These are phyloP conservation scores for Didymella keratinophila DNA, from an alignment of 2,329 filamentous ascomycete species.

Conservation along the genomic window DNA sequence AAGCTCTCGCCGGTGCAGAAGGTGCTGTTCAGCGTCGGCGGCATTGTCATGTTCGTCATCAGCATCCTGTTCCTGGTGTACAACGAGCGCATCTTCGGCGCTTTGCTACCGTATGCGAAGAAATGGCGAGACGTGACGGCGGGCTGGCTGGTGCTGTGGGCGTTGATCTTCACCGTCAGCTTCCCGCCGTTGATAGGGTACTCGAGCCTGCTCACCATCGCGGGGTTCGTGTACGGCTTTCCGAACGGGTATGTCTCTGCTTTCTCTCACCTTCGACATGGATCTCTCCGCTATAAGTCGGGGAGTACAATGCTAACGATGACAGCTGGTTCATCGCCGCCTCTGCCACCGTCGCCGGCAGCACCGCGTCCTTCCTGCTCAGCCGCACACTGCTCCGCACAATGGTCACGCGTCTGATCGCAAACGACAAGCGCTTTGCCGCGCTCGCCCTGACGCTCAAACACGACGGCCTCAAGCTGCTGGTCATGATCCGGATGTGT, in stretches of 20 bases:
- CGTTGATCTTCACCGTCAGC: slow-evolving; percentile 75
- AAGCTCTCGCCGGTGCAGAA: slow-evolving; percentile 69
- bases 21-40: slow-evolving; percentile 62
- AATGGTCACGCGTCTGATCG: slow-evolving; percentile 82
- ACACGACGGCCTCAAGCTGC: slow-evolving; percentile 85
- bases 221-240: slow-evolving; percentile 76
- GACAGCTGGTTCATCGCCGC: slow-evolving; percentile 83
- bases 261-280: background rate
- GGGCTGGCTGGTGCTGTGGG: slow-evolving; percentile 79
- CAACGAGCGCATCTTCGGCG: slow-evolving; percentile 79
- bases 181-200: slow-evolving; percentile 92
- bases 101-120: slow-evolving; percentile 74
- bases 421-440: slow-evolving; percentile 84
- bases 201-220: slow-evolving; percentile 74
- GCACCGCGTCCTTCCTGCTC: slow-evolving; percentile 79
- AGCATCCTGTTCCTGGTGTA: slow-evolving; percentile 76
- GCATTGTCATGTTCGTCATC: slow-evolving; percentile 62
- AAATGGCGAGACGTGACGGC: slow-evolving; percentile 76
- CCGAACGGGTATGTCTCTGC: slow-evolving; percentile 68
- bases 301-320: background rate
- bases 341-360: slow-evolving; percentile 78
- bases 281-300: background rate
- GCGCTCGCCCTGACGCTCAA: slow-evolving; percentile 88
- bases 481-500: slow-evolving; percentile 91
- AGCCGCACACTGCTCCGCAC: slow-evolving; percentile 79